Conservation (phyloP, 208 protist species). For the Endotrypanum monterogeii region DNA sequence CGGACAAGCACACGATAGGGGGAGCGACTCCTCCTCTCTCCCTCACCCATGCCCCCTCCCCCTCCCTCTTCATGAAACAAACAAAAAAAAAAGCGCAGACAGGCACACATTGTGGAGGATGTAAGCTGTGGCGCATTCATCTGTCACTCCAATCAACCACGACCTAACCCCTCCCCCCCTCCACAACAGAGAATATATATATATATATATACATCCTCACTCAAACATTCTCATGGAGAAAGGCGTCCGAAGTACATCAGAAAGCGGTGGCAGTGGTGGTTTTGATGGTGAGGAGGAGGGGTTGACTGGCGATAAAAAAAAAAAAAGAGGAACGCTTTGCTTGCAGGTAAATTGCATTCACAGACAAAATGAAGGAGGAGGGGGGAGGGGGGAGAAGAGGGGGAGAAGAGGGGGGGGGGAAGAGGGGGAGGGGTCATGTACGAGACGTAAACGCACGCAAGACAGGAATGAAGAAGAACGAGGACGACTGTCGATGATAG, state of each 20-base stretch:
- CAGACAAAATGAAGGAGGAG: not conserved
- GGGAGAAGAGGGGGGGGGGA: not conserved
- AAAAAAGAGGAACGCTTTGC: not conserved
- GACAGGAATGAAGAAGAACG: not conserved
- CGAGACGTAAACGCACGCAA: not conserved
- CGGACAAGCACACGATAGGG: too few relatives aligned
- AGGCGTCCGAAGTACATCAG: not conserved
- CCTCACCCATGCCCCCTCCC: too few relatives aligned
- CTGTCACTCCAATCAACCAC: too few relatives aligned
- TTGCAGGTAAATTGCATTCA: not conserved
- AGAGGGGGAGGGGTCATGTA: too few relatives aligned
- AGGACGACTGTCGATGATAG: not conserved
- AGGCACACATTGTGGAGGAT: not conserved
- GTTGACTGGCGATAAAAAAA: slow-evolving; percentile 2
- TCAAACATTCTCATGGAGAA: too few relatives aligned
- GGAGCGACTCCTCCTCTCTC: too few relatives aligned
- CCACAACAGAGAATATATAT: not conserved
- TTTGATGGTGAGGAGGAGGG: too few relatives aligned
- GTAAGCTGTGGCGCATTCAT: too few relatives aligned
- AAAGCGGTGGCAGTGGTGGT: not conserved
- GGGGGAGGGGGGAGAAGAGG: not conserved
- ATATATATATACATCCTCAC: not conserved
- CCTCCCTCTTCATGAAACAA: too few relatives aligned
- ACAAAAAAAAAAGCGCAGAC: not conserved
- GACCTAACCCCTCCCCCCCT: not conserved